Conservation (phyloP, 148 eudicot genomes). For the Rhododendron griersonianum region DNA sequence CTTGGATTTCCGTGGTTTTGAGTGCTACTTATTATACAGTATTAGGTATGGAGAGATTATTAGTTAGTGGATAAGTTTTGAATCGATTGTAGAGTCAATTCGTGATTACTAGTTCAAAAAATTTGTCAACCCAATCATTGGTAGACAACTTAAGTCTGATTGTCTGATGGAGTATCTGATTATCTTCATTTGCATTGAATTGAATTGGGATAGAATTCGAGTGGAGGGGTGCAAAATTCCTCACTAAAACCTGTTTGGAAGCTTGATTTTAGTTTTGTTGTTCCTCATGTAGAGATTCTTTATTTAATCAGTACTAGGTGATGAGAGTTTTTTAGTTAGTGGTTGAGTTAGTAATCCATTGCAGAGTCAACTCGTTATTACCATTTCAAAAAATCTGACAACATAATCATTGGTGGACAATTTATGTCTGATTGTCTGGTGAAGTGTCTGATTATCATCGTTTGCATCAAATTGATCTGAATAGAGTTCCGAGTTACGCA, state of each 20-base stretch:
- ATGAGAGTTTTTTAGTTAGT: background rate
- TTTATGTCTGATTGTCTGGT: background rate
- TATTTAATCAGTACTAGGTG: background rate
- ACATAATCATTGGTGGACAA: background rate
- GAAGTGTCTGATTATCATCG: background rate
- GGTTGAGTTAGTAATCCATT: background rate
- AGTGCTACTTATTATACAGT: background rate
- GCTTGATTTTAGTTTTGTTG: background rate
- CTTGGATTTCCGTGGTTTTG: background rate
- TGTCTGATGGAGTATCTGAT: background rate
- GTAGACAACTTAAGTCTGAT: background rate
- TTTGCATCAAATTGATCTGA: background rate
- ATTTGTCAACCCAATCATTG: background rate
- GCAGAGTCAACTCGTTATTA: background rate
- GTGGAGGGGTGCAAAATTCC: background rate
- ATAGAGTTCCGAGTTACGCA: background rate
- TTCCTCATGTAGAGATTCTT: background rate
- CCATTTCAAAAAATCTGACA: background rate
- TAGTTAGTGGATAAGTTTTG: background rate
- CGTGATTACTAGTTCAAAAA: background rate
- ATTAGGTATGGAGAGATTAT: background rate
- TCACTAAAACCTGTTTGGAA: background rate
- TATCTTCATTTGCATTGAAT: background rate
- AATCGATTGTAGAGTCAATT: slow-evolving; percentile 3
- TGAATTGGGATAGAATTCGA: background rate